Base-by-base conservation (phyloP, 495 filamentous ascomycete species). In the Baudoinia panamericana region DNA sequence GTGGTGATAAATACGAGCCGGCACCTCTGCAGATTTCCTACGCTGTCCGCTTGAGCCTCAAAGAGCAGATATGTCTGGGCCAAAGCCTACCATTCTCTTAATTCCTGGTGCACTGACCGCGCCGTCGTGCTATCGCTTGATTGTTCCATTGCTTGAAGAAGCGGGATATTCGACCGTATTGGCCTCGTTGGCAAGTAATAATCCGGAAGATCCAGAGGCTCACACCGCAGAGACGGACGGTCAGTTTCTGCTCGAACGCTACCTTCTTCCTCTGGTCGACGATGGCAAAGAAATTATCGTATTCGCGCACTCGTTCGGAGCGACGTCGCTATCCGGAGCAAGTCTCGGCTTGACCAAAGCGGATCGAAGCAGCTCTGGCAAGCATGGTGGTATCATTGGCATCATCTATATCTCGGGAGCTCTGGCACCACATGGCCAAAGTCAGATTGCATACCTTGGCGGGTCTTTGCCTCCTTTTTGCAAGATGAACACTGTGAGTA, bases 291-390 rank as follows among this genome's bases (percentile, higher is more conserved):
- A 32, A 6, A 16, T 32, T 5, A 32, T 32, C 13, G 30, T 32
- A 11, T 32, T 32, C 30, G 30, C 30, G 6, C 30, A 32, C n/a
- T 32, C 30, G n/a, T 32, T 32, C 30, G 30, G 30, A 32, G 30
- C 30, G 8, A 6, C 30, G 6, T 5, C 8, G 6, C n/a, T 32
- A 16, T 13, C 12, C n/a, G 30, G 30, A 6, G 7, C 30, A 5
- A 32, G 13, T 6, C 18, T 16, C 5, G 5, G 13, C 30, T 11
- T 32, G 8, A 8, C 30, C 6, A 32, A 32, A n/a, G n/a, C n/a
- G n/a, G n/a, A n/a, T n/a, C n/a, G n/a, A n/a, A n/a, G n/a, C n/a
- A n/a, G n/a, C n/a, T n/a, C n/a, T n/a, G n/a, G n/a, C n/a, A n/a
- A n/a, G n/a, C n/a, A n/a, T n/a, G n/a, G n/a, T n/a, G n/a, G n/a